Conservation (phyloP, 768 basidiomycete genomes). For the Mrakia frigida region DNA sequence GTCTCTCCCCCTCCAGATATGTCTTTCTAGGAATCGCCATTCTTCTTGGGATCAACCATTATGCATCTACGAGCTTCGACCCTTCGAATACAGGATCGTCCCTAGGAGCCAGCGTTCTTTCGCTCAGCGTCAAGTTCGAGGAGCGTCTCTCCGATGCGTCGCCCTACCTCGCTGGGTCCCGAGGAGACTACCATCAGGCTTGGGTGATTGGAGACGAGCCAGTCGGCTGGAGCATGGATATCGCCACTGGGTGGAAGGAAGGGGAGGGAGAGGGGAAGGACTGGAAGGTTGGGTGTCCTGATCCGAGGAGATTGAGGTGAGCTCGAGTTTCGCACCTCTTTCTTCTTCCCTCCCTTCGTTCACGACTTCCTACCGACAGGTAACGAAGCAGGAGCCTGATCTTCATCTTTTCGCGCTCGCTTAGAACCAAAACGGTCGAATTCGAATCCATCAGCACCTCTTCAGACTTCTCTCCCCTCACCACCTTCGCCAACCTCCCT, state of each 20-base stretch:
- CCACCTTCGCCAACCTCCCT: background rate
- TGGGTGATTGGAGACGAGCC: background rate
- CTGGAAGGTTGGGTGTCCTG: background rate
- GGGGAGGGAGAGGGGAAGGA: background rate
- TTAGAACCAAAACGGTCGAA: background rate
- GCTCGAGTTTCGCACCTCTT: background rate
- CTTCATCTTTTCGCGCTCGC: background rate
- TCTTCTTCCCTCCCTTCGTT: background rate
- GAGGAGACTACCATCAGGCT: background rate
- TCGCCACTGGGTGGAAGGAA: background rate
- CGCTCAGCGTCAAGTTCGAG: background rate
- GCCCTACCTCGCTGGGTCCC: background rate
- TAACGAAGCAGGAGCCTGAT: too few relatives aligned
- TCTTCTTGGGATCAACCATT: background rate
- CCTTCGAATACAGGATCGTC: background rate
- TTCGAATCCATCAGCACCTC: background rate
- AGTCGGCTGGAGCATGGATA: background rate
- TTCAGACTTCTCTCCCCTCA: background rate
- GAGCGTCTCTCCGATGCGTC: background rate
- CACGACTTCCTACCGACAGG: background rate
- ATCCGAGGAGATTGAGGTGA: background rate
- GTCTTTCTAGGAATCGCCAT: background rate
- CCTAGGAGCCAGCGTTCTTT: background rate
- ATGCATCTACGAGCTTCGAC: background rate
- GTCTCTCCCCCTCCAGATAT: background rate